Evolutionary conservation across 306 rosid species (phyloP).

Genomic region (Hippophae tibetana): DNA sequence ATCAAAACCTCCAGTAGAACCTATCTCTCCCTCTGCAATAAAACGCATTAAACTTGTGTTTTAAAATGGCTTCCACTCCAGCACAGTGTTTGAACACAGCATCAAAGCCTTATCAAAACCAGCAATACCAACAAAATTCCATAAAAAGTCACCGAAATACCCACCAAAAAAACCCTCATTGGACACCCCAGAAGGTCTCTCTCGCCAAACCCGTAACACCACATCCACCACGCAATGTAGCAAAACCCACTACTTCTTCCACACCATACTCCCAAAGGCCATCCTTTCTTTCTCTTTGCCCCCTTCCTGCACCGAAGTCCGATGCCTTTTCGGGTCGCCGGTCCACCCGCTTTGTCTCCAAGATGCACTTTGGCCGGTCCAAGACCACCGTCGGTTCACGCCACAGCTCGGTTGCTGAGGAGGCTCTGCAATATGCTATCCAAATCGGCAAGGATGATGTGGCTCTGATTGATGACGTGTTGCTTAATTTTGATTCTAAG

Average conservation of each 20-base stretch:
- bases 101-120: conserved; percentile 36
- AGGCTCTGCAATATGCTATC: conserved; percentile 41
- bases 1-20: conserved; percentile 3
- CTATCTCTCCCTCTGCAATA: neutral
- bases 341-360: conserved; percentile 66
- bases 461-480: conserved; percentile 34
- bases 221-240: conserved; percentile 14
- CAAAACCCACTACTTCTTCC: conserved; percentile 23
- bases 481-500: conserved; percentile 42
- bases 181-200: conserved; percentile 42
- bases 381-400: conserved; percentile 36
- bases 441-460: conserved; percentile 40
- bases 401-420: conserved; percentile 56
- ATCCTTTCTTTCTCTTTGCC: conserved; percentile 37
- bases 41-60: no score
- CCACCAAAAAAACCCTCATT: conserved; percentile 24
- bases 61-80: conserved; percentile 54
- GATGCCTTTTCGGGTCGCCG: conserved; percentile 73
- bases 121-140: conserved; percentile 34
- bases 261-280: conserved; percentile 26
- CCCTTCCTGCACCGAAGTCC: conserved; percentile 31
- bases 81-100: conserved; percentile 51
- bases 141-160: conserved; percentile 31
- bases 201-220: conserved; percentile 28
- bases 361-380: conserved; percentile 63